Evolutionary conservation across 1,139 yeast species (phyloP), one percentile per base, ranked within the genome.

Genomic region (Pichia sp.): DNA sequence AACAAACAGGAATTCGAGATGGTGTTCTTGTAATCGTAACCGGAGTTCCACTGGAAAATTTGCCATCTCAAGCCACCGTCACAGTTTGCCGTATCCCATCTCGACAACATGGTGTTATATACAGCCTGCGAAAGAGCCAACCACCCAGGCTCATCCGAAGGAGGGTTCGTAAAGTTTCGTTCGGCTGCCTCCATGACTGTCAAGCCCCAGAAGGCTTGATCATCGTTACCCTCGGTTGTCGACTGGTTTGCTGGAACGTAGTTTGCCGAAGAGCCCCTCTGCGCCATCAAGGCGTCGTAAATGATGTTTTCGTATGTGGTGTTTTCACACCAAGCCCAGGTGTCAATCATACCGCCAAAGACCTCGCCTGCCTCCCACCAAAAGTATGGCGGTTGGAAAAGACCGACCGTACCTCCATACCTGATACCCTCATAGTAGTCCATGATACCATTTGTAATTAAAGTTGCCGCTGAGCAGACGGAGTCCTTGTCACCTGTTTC

Each of bases 331-430:
- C 79, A 79, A 61, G 73, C 79, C 64, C 84, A 75, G 66, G 83
- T 85, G 67, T 86, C 92, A 52, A 89, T 72, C 72, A 89, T 65
- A 10, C 89, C 79, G 11, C 92, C 93, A 82, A 89, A 85, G 0
- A 88, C 90, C 57, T 90, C 95, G 60, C 96, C 96, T 47, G 95
- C 93, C 72, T 86, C 88, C 96, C 96, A 90, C 97, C 97, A 90
- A 75, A 86, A 88, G 73, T 87, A 87, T 1, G 95, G 95, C 59
- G 75, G 67, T 16, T 77, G 73, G 68, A 90, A 89, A 85, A 82
- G 80, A 40, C 96, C 96, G 31, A 87, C 79, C 10, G 85, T 76
- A 26, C 88, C 86, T 43, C 87, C 87, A 42, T 74, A 63, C 47
- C 74, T 69, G 54, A 70, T 70, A 16, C 93, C 93, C 38, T 78